Evolutionary conservation across 2,329 filamentous ascomycete genomes (phyloP).

Genomic region (Dothistroma pini): DNA sequence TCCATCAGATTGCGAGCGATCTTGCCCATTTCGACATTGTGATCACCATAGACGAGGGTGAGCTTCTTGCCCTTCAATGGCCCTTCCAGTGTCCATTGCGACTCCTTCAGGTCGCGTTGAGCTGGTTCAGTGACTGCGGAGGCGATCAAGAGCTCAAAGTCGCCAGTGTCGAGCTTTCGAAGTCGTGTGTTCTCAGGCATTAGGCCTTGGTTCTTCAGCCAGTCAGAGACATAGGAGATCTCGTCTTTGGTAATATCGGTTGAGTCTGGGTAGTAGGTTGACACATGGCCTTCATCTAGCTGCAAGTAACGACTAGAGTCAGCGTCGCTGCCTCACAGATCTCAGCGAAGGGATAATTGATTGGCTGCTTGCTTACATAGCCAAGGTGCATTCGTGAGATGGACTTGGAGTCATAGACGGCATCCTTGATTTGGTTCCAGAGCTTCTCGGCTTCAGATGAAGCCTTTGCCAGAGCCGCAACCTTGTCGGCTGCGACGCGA

Average conservation of each 20-base stretch:
- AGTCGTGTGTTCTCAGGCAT: conserved; percentile 51
- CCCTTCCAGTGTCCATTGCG: conserved; percentile 44
- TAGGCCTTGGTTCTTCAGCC: conserved; percentile 45
- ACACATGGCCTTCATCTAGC: conserved; percentile 47
- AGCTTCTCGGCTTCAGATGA: conserved; percentile 39
- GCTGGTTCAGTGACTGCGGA: conserved; percentile 43
- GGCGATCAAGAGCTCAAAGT: conserved; percentile 49
- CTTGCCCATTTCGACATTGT: conserved; percentile 45
- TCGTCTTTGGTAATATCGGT: conserved; percentile 47
- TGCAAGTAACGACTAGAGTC: no score
- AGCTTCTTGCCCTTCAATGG: conserved; percentile 45
- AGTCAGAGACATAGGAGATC: conserved; percentile 45
- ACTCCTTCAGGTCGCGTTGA: conserved; percentile 42
- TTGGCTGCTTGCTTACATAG: conserved; percentile 27
- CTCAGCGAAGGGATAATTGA: no score
- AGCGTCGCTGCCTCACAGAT: no score
- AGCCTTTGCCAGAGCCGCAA: conserved; percentile 44
- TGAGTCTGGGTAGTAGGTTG: conserved; percentile 50
- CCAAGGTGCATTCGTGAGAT: conserved; percentile 47
- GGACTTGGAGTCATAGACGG: conserved; percentile 43
- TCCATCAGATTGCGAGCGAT: conserved; percentile 46
- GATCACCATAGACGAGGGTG: conserved; percentile 45
- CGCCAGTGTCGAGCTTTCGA: conserved; percentile 41
- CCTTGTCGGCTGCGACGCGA: conserved; percentile 41
- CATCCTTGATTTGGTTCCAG: conserved; percentile 44